phyloP scores from a whole-genome alignment of 2,329 filamentous ascomycete species.

The Cryoendolithus antarcticus region DNA sequence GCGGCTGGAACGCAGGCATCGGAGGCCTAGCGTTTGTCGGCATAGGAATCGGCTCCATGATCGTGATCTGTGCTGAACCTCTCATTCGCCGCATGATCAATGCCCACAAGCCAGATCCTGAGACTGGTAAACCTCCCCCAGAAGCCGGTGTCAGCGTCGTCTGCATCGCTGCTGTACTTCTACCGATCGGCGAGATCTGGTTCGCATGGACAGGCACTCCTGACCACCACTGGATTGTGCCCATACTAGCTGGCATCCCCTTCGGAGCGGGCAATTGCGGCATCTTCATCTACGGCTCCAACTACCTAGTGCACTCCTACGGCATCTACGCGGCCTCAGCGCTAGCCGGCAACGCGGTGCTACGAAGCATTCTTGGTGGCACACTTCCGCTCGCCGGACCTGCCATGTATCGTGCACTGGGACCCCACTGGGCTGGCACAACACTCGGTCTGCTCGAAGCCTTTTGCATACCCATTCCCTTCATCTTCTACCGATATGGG shows the following conservation, averaged over 20 bases:
- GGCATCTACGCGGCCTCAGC: conserved; percentile 73
- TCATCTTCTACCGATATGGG: conserved; percentile 56
- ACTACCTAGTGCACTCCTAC: conserved; percentile 69
- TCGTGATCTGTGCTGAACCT: conserved; percentile 47
- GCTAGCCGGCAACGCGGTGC: conserved; percentile 65
- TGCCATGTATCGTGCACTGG: conserved; percentile 55
- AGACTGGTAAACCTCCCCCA: conserved; percentile 59
- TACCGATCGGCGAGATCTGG: conserved; percentile 67
- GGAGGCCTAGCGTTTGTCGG: conserved; percentile 70
- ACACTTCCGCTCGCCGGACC: conserved; percentile 63
- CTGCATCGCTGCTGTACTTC: conserved; percentile 61
- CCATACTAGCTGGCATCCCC: conserved; percentile 64
- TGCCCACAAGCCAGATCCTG: conserved; percentile 58
- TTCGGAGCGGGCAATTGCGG: conserved; percentile 67
- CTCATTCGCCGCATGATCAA: conserved; percentile 68
- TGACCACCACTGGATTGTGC: conserved; percentile 69
- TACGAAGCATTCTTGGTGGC: conserved; percentile 63
- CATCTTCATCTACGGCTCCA: conserved; percentile 71
- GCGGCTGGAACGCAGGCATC: conserved; percentile 64
- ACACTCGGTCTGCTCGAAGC: conserved; percentile 63
- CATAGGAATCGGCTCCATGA: conserved; percentile 45
- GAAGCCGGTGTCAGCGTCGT: conserved; percentile 75
- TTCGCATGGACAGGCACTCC: conserved; percentile 85
- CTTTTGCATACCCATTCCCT: conserved; percentile 63
- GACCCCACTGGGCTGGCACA: conserved; percentile 68